phyloP scores from a whole-genome alignment of 768 basidiomycete genomes.

The Erythrobasidium yunnanense region DNA sequence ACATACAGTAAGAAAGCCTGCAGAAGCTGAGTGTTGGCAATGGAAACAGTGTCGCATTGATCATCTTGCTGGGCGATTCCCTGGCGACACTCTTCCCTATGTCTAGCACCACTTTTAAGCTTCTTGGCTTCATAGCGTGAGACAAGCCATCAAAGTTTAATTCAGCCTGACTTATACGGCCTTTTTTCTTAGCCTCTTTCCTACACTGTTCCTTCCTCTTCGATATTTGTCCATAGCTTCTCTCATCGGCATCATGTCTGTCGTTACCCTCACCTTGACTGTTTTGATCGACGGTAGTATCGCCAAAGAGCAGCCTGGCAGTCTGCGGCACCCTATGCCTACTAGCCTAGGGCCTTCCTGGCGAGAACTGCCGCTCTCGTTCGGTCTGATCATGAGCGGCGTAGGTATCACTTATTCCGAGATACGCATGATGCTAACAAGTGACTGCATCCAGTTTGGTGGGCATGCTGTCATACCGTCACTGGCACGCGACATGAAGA shows the following conservation, averaged over 20 bases:
- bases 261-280: constrained; percentile 60
- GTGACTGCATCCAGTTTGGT: constrained; percentile 52
- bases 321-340: constrained; percentile 61
- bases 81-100: constrained; percentile 59
- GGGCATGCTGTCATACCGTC: constrained; percentile 89
- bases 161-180: background rate
- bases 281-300: constrained; percentile 71
- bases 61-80: constrained; percentile 80
- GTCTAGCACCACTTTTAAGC: constrained; percentile 63
- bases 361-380: constrained; percentile 60
- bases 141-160: background rate
- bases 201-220: constrained; percentile 74
- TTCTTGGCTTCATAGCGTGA: constrained; percentile 61
- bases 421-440: background rate
- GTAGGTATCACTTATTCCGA: constrained; percentile 45
- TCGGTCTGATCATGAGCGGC: constrained; percentile 86
- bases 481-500: constrained; percentile 71
- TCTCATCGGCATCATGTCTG: constrained; percentile 65
- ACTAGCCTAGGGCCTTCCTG: constrained; percentile 54
- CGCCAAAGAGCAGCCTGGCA: constrained; percentile 64
- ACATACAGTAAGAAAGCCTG: background rate
- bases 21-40: background rate
- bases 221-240: constrained; percentile 80
- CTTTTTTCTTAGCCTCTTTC: constrained; percentile 52
- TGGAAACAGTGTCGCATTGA: constrained; percentile 59